Conservation (phyloP, 805 yeast species). For the Spathaspora passalidarum region DNA sequence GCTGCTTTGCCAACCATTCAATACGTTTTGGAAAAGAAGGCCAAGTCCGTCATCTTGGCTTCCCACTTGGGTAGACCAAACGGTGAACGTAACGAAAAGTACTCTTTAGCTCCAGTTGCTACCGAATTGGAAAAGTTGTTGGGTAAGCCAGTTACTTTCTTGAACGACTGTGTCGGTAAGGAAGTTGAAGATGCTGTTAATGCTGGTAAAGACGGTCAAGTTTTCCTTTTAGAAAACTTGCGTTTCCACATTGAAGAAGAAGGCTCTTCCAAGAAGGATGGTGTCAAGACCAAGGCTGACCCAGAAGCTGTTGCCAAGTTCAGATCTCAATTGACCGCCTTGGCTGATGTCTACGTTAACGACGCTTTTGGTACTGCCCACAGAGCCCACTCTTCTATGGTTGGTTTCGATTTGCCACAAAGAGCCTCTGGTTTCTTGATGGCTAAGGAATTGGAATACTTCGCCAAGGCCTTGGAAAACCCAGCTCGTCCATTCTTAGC, state of each 20-base stretch:
- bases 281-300: constrained; percentile 91
- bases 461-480: constrained; percentile 97
- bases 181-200: constrained; percentile 82
- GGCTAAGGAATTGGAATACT: constrained; percentile 95
- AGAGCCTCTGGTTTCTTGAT: constrained; percentile 98
- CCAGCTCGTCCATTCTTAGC: constrained; percentile 98
- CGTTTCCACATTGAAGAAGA: constrained; percentile 99
- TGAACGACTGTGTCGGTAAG: constrained; percentile 87
- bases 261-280: constrained; percentile 78
- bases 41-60: constrained; percentile 88
- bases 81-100: constrained; percentile 83
- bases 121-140: constrained; percentile 80
- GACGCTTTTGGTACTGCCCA: constrained; percentile 99
- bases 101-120: constrained; percentile 91
- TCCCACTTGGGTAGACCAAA: constrained; percentile 99
- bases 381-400: constrained; percentile 99
- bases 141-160: constrained; percentile 69
- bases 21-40: constrained; percentile 87
- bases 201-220: constrained; percentile 72
- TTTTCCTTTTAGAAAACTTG: constrained; percentile 92
- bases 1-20: constrained; percentile 99
- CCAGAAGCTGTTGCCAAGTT: constrained; percentile 78
- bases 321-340: constrained; percentile 84
- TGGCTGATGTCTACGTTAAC: constrained; percentile 96
- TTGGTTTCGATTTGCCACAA: constrained; percentile 91